A percentile compares a stretch with the other conserved stretches of the same genome.
phyloP scores from a whole-genome alignment of 768 basidiomycete species.

The Suillus bovinus region DNA sequence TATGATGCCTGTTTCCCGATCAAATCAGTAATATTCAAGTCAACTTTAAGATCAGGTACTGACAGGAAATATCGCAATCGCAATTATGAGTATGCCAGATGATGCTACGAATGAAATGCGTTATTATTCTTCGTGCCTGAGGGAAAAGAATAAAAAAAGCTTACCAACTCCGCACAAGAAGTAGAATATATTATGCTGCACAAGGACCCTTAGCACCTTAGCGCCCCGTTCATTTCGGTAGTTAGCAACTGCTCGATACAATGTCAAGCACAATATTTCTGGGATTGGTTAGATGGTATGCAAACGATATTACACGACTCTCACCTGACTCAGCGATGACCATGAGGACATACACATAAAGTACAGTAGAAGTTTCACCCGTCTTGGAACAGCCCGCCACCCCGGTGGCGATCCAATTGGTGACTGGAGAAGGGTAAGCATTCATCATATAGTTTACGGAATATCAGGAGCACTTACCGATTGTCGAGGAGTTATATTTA shows the following conservation, averaged over 20 bases:
- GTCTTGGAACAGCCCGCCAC: background rate
- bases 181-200: slow-evolving; percentile 2
- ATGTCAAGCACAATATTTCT: slow-evolving; percentile 5
- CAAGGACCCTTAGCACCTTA: background rate
- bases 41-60: background rate
- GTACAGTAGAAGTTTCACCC: background rate
- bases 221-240: background rate
- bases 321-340: background rate
- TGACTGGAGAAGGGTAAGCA: background rate
- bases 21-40: background rate
- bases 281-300: background rate
- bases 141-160: background rate
- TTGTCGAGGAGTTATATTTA: background rate
- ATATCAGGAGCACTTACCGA: background rate
- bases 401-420: background rate
- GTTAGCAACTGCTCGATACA: background rate
- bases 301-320: background rate
- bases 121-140: background rate
- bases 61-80: background rate
- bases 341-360: slow-evolving; percentile 3
- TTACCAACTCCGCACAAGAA: background rate
- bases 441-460: background rate
- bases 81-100: background rate
- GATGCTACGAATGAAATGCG: background rate
- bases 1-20: background rate